Conservation (phyloP, 352 stramenopile species). For the Globisporangium emineosum region DNA sequence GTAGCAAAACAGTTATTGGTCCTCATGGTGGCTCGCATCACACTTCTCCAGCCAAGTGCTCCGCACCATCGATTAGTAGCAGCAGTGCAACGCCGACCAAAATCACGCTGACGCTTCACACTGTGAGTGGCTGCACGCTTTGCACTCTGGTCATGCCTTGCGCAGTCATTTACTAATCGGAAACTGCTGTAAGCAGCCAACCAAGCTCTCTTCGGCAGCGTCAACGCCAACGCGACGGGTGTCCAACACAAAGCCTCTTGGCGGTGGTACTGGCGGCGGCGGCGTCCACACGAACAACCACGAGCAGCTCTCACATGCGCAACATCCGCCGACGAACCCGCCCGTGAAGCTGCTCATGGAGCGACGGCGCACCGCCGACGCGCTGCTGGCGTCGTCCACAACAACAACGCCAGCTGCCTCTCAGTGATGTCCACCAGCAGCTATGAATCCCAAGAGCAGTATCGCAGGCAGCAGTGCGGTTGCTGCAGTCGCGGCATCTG, state of each 20-base stretch:
- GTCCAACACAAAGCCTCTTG: background rate
- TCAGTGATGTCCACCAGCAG: too few species aligned
- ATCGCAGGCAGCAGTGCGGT: too few species aligned
- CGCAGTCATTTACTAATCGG: background rate
- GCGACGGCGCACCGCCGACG: conserved; percentile 31
- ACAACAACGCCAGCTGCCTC: background rate
- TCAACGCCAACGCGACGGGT: conserved; percentile 1
- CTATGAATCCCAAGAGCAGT: too few species aligned
- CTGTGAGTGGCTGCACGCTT: conserved; percentile 11
- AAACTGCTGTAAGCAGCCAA: background rate
- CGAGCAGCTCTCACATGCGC: background rate
- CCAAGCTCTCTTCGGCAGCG: background rate
- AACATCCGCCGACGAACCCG: conserved; percentile 39
- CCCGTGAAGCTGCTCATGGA: conserved; percentile 63
- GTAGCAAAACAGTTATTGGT: background rate
- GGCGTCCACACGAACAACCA: conserved; percentile 7
- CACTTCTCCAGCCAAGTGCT: background rate
- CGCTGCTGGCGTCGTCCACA: conserved; percentile 6
- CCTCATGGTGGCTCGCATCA: background rate
- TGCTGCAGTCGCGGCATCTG: background rate
- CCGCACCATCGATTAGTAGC: background rate
- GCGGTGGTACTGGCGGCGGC: background rate
- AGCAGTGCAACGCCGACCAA: conserved; percentile 6
- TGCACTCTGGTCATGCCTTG: conserved; percentile 12
- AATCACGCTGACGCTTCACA: conserved; percentile 15